Percentiles rank a stretch among this genome's conserved stretches.
Conservation (phyloP, 1,284 basidiomycete species). For the Exobasidium rhododendri region DNA sequence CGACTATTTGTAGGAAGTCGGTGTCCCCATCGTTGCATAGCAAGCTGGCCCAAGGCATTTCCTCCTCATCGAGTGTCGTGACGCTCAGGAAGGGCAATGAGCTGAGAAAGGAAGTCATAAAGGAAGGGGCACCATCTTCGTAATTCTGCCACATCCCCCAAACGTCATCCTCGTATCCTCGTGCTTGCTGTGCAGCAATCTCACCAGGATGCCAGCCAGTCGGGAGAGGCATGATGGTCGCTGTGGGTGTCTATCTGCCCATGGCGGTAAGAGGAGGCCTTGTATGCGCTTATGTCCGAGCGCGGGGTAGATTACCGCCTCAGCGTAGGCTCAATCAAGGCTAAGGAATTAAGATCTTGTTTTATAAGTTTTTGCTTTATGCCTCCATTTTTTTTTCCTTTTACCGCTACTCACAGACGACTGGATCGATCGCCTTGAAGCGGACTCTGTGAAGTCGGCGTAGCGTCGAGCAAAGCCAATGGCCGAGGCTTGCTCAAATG, state of each 20-base stretch:
- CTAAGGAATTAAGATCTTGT: too few relatives aligned
- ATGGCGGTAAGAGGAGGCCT: too few relatives aligned
- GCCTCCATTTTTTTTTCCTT: too few relatives aligned
- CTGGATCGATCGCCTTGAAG: too few relatives aligned
- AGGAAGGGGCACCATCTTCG: slow-evolving; percentile 6
- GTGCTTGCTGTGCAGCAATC: slow-evolving; percentile 16
- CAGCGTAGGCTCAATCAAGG: too few relatives aligned
- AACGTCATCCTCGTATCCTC: slow-evolving; percentile 14
- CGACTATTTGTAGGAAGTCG: slow-evolving; percentile 9
- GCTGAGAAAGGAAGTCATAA: slow-evolving; percentile 12
- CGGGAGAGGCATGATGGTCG: slow-evolving; percentile 19
- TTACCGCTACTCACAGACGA: too few relatives aligned
- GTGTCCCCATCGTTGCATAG: slow-evolving; percentile 10
- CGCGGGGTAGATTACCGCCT: too few relatives aligned
- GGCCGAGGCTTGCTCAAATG: background rate
- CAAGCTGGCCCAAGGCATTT: slow-evolving; percentile 16
- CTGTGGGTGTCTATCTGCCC: too few relatives aligned
- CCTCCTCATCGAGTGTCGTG: slow-evolving; percentile 15
- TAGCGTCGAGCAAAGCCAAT: too few relatives aligned
- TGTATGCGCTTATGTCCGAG: too few relatives aligned
- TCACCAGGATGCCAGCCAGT: slow-evolving; percentile 18
- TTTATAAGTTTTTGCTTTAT: too few relatives aligned
- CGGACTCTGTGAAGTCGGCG: too few relatives aligned
- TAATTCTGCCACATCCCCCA: slow-evolving; percentile 5
- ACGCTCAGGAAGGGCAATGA: slow-evolving; percentile 17